Evolutionary conservation across 192 early-diverging fungal species (phyloP).

Genomic region (Kickxella alabastrina): DNA sequence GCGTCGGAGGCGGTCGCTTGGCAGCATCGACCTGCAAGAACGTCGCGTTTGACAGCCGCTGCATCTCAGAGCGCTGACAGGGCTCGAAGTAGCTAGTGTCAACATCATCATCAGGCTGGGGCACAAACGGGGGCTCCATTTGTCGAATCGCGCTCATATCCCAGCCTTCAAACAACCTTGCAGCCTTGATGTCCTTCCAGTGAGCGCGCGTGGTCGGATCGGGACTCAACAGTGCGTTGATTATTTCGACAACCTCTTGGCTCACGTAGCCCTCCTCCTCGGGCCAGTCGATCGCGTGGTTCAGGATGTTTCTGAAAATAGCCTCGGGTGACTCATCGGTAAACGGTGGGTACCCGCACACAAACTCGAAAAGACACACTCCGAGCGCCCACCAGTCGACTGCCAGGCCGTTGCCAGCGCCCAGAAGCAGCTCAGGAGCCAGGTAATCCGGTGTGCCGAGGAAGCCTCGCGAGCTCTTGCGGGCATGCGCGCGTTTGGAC

Average conservation of each 20-base stretch:
- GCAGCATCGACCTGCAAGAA: constrained; percentile 31
- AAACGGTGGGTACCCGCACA: constrained; percentile 87
- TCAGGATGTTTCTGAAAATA: constrained; percentile 88
- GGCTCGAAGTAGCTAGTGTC: constrained; percentile 94
- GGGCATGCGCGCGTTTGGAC: constrained; percentile 46
- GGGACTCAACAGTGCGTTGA: constrained; percentile 68
- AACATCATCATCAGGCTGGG: constrained; percentile 69
- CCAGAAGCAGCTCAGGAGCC: constrained; percentile 88
- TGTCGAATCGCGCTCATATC: constrained; percentile 75
- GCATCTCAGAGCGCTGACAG: constrained; percentile 75
- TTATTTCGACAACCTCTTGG: constrained; percentile 64
- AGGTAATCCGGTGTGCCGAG: constrained; percentile 93
- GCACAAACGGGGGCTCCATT: constrained; percentile 81
- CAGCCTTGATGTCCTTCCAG: constrained; percentile 63
- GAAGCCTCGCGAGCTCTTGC: constrained; percentile 50
- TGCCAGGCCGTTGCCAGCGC: constrained; percentile 74
- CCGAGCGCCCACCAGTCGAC: constrained; percentile 98
- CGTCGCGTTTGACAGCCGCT: constrained; percentile 65
- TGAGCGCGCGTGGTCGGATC: constrained; percentile 65
- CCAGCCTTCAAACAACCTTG: constrained; percentile 70
- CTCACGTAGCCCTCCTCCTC: constrained; percentile 56
- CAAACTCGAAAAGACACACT: constrained; percentile 85
- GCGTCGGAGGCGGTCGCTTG: constrained; percentile 6
- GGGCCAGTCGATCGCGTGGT: constrained; percentile 58
- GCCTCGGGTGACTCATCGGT: constrained; percentile 79